Evolutionary conservation across 352 stramenopile genomes (phyloP).

Genomic region (Globisporangium cederbergense): DNA sequence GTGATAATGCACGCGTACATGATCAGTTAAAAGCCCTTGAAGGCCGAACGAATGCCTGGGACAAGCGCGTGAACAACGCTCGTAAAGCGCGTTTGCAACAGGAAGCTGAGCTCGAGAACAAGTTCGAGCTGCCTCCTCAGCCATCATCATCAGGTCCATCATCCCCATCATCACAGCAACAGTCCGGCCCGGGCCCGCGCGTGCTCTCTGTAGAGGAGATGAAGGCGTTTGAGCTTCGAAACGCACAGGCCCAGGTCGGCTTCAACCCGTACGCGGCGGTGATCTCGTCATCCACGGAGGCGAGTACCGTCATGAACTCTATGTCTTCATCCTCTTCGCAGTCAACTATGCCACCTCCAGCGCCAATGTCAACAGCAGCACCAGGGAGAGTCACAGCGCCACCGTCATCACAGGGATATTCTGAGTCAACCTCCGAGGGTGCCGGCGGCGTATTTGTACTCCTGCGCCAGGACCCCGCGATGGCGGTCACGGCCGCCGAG

Average conservation of each 20-base stretch:
- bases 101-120: constrained; percentile 43
- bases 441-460: constrained; percentile 56
- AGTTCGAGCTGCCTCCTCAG: constrained; percentile 29
- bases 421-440: constrained; percentile 12
- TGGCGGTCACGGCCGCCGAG: constrained; percentile 52
- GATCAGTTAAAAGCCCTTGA: constrained; percentile 54
- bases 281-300: constrained; percentile 62
- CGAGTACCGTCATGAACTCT: constrained; percentile 47
- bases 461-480: constrained; percentile 44
- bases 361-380: constrained; percentile 13
- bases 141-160: constrained; percentile 12
- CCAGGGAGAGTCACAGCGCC: constrained; percentile 2
- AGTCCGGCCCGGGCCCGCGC: constrained; percentile 13
- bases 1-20: constrained; percentile 2
- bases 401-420: background rate
- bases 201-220: constrained; percentile 63
- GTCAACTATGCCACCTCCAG: constrained; percentile 18
- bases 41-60: constrained; percentile 55
- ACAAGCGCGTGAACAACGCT: constrained; percentile 61
- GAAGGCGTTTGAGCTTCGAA: constrained; percentile 56
- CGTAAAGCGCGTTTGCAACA: constrained; percentile 47
- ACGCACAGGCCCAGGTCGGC: constrained; percentile 50
- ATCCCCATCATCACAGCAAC: background rate
- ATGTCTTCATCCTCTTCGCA: constrained; percentile 20
- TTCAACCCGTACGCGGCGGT: constrained; percentile 73